These are phyloP conservation scores for Arctium lappa DNA, from an alignment of 129 eudicot species.

Conservation along the genomic window DNA sequence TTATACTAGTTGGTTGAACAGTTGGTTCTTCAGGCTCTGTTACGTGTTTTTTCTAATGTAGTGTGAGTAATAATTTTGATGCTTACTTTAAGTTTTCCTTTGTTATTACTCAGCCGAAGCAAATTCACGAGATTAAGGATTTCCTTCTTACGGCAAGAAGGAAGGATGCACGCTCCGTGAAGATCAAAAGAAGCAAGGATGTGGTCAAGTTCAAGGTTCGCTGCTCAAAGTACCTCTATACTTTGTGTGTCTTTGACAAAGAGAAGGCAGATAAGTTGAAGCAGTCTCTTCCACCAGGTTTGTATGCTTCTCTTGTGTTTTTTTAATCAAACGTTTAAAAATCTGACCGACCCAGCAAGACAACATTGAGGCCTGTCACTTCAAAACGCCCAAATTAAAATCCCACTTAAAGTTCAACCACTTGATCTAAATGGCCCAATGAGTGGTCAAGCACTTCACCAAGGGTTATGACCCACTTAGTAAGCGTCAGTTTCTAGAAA, in stretches of 20 bases:
- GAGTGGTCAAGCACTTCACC: neutral
- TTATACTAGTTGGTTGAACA: neutral
- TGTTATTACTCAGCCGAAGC: constrained; percentile 39
- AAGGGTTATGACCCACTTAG: neutral
- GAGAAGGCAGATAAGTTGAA: constrained; percentile 51
- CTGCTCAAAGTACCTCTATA: constrained; percentile 49
- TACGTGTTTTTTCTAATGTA: neutral
- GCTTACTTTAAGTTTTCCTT: neutral
- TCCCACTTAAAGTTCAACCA: neutral
- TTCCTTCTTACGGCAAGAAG: constrained; percentile 52
- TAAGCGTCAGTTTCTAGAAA: neutral
- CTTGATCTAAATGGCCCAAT: neutral
- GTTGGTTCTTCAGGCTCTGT: neutral
- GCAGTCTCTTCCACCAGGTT: constrained; percentile 56
- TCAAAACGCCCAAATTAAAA: neutral
- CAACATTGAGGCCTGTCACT: neutral
- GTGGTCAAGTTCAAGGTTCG: constrained; percentile 51
- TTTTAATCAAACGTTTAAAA: neutral
- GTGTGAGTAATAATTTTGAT: neutral
- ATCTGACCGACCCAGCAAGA: neutral
- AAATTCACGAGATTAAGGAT: constrained; percentile 51
- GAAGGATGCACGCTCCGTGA: constrained; percentile 56
- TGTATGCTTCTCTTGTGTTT: neutral
- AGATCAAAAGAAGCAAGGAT: constrained; percentile 48
- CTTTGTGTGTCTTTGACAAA: constrained; percentile 40